Percentiles rank a stretch among this genome's conserved stretches.
phyloP scores from a whole-genome alignment of 129 eudicot genomes.

The Cynara cardunculus region DNA sequence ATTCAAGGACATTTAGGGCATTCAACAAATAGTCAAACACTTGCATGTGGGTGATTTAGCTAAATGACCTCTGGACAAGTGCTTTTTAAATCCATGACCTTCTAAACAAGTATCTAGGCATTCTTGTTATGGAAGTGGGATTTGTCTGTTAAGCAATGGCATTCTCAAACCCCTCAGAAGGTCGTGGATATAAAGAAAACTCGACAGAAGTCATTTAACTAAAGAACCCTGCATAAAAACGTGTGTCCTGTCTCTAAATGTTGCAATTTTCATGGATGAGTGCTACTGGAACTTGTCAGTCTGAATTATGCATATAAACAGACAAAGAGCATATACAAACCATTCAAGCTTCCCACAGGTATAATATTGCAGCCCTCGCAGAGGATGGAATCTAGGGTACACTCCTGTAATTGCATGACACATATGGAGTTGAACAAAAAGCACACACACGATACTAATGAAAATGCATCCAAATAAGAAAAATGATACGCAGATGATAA shows the following conservation, averaged over 20 bases:
- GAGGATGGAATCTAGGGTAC: slow-evolving; percentile 77
- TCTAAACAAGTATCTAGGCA: too few relatives aligned
- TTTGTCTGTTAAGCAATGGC: too few relatives aligned
- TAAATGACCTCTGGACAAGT: too few relatives aligned
- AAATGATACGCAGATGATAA: neutral
- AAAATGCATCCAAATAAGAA: neutral
- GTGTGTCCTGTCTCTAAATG: neutral
- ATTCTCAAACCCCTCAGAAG: too few relatives aligned
- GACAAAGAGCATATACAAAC: slow-evolving; percentile 28
- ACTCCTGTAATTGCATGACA: slow-evolving; percentile 49
- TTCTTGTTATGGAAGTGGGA: too few relatives aligned
- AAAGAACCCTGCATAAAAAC: neutral
- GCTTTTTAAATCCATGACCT: too few relatives aligned
- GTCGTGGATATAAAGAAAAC: too few relatives aligned
- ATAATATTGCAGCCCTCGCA: slow-evolving; percentile 81
- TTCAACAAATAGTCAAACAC: neutral
- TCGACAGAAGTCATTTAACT: neutral
- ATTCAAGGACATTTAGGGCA: neutral
- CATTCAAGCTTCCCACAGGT: slow-evolving; percentile 89
- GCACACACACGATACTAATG: neutral
- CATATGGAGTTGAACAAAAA: neutral
- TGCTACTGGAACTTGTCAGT: neutral
- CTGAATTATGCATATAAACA: slow-evolving; percentile 1
- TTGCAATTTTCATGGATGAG: neutral
- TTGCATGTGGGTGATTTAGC: neutral